Percentiles rank a stretch among this genome's conserved stretches.
These are phyloP conservation scores for Kingdonia uniflora DNA, from an alignment of 164 flowering plant species.

Conservation along the genomic window DNA sequence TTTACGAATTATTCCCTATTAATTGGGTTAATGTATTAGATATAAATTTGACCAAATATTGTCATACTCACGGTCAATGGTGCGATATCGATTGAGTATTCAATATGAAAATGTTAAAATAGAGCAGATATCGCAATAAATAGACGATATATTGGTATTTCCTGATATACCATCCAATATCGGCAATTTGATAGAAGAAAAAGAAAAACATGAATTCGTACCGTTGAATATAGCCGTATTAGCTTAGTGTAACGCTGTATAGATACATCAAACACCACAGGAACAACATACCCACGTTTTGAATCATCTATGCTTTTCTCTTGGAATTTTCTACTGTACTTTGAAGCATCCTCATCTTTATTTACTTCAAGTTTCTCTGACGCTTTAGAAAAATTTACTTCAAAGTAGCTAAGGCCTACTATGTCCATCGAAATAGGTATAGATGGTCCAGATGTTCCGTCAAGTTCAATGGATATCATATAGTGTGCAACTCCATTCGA, in stretches of 20 bases:
- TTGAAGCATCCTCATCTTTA: conserved; percentile 14
- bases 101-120: too few species aligned
- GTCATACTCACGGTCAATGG: too few species aligned
- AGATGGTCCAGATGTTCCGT: conserved; percentile 69
- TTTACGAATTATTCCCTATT: too few species aligned
- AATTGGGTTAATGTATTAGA: too few species aligned
- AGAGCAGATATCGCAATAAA: too few species aligned
- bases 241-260: conserved; percentile 71
- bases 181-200: too few species aligned
- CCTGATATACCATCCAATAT: too few species aligned
- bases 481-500: conserved; percentile 46
- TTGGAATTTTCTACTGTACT: conserved; percentile 15
- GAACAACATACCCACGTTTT: conserved; percentile 47
- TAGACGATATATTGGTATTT: too few species aligned
- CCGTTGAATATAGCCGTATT: conserved; percentile 80
- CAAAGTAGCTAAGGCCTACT: conserved; percentile 80
- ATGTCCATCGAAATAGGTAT: conserved; percentile 89
- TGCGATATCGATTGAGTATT: too few species aligned
- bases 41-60: too few species aligned
- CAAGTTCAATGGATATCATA: conserved; percentile 62
- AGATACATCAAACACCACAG: conserved; percentile 92
- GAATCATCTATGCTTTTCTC: conserved; percentile 17
- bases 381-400: conserved; percentile 68
- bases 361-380: conserved; percentile 18
- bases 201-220: conserved; percentile 18